A percentile compares a stretch with the other conserved stretches of the same genome.
Evolutionary conservation across 176 grass and related monocot species (phyloP).

Genomic region (Carex scoparia): DNA sequence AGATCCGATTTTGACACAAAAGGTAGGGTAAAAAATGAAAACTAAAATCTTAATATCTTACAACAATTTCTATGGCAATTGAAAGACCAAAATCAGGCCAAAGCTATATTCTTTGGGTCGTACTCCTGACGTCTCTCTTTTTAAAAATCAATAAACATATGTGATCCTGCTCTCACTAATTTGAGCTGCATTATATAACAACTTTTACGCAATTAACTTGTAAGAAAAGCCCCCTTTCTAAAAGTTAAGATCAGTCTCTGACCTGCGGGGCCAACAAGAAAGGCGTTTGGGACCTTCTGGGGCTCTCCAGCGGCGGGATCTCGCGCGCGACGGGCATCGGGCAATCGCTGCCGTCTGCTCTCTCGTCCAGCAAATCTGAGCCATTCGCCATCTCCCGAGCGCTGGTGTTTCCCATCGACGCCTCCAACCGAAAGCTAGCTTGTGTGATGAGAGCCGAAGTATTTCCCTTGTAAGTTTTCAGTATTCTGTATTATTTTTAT

Average conservation of each 20-base stretch:
- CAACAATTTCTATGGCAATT: background rate
- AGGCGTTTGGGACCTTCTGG: conserved; percentile 41
- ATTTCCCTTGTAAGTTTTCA: background rate
- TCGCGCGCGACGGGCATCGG: conserved; percentile 12
- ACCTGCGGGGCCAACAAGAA: conserved; percentile 63
- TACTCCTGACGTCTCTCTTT: background rate
- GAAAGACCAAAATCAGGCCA: background rate
- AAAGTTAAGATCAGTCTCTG: background rate
- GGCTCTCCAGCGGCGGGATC: conserved; percentile 30
- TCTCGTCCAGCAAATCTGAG: conserved; percentile 19
- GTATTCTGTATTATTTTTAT: background rate
- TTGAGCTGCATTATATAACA: conserved; percentile 10
- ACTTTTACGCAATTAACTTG: background rate
- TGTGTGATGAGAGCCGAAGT: background rate
- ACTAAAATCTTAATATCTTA: background rate
- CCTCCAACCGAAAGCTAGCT: conserved; percentile 1
- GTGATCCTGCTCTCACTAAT: background rate
- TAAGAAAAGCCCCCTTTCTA: conserved; percentile 8
- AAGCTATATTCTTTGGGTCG: background rate
- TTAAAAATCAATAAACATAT: background rate
- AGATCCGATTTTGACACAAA: conserved; percentile 1
- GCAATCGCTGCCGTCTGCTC: background rate
- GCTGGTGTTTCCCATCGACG: conserved; percentile 65
- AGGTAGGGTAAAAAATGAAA: background rate
- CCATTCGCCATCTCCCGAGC: conserved; percentile 55